Evolutionary conservation across 176 grass and related monocot genomes (phyloP).

Genomic region (Rhynchospora pubera): DNA sequence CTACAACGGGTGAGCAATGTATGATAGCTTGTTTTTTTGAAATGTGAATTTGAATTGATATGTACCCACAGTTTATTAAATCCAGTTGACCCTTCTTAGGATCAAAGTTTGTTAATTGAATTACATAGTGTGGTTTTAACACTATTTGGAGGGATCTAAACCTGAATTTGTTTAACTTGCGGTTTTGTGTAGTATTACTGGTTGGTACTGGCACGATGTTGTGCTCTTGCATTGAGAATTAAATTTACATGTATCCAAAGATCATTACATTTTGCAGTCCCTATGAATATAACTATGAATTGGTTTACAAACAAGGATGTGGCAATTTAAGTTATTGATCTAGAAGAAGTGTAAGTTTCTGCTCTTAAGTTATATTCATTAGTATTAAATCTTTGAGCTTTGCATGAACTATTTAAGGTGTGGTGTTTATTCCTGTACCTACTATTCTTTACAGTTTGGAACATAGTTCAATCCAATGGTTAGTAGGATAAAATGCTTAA

Average conservation of each 20-base stretch:
- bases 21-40: too few relatives aligned
- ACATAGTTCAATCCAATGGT: conserved; percentile 16
- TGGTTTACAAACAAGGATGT: conserved; percentile 89
- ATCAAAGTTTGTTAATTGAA: too few relatives aligned
- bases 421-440: neutral
- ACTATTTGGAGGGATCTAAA: neutral
- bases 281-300: too few relatives aligned
- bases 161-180: neutral
- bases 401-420: neutral
- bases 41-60: too few relatives aligned
- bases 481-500: neutral
- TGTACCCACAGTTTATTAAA: too few relatives aligned
- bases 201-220: neutral
- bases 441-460: neutral
- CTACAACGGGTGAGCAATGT: too few relatives aligned
- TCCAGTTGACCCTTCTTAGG: too few relatives aligned
- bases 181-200: conserved; percentile 22
- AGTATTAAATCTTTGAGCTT: neutral
- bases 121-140: too few relatives aligned
- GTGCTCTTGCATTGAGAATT: neutral
- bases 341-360: conserved; percentile 89
- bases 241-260: neutral
- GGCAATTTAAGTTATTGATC: conserved; percentile 97
- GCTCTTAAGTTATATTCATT: neutral
- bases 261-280: too few relatives aligned